Evolutionary conservation across 2,329 filamentous ascomycete genomes (phyloP).

Genomic region (Fusarium chuoi): DNA sequence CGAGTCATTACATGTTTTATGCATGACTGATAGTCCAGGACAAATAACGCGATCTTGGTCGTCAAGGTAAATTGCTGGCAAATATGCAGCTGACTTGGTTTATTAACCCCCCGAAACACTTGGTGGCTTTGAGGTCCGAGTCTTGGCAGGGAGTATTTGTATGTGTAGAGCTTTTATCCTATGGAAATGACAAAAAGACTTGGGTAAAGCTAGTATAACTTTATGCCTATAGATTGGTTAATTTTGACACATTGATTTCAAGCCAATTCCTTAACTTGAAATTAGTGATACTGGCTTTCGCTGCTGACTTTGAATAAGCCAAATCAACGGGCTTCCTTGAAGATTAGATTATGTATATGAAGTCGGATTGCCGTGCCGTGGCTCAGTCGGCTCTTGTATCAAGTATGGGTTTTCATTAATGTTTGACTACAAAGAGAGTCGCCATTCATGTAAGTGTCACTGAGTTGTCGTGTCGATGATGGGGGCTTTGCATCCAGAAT

Average conservation of each 20-base stretch:
- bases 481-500: neutral
- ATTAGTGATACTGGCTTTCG: neutral
- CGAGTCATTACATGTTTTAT: neutral
- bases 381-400: neutral
- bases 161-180: neutral
- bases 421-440: neutral
- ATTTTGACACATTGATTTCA: neutral
- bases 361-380: neutral
- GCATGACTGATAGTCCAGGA: neutral
- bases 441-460: neutral
- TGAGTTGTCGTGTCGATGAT: neutral
- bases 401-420: neutral
- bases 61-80: neutral
- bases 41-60: neutral
- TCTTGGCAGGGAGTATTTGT: neutral
- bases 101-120: neutral
- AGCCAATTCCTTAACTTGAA: neutral
- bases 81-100: neutral
- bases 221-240: neutral
- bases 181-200: neutral
- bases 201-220: neutral
- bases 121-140: neutral
- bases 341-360: neutral
- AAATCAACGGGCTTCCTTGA: neutral
- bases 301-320: neutral